Evolutionary conservation across 192 early-diverging fungal species (phyloP).

Genomic region (Backusella tuberculispora): DNA sequence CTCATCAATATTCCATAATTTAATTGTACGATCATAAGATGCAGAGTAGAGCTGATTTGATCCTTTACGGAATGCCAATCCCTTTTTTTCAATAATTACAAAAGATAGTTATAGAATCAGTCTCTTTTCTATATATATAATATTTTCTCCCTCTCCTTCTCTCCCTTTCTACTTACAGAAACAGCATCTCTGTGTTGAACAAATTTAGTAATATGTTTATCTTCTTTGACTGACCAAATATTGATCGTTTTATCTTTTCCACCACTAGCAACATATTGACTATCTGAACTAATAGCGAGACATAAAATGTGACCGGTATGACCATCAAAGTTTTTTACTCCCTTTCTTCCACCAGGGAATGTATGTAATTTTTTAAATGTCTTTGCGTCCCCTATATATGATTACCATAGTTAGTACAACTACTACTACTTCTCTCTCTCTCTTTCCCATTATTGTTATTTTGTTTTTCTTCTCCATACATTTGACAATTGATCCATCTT

Average conservation of each 20-base stretch:
- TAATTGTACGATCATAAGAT: constrained; percentile 91
- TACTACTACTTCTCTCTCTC: background rate
- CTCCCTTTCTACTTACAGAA: constrained; percentile 50
- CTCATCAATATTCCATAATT: constrained; percentile 96
- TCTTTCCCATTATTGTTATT: too few species aligned
- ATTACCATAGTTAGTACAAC: background rate
- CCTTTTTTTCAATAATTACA: constrained; percentile 35
- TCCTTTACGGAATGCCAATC: constrained; percentile 84
- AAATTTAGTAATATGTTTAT: constrained; percentile 75
- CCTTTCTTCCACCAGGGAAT: constrained; percentile 79
- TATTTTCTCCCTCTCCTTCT: too few species aligned
- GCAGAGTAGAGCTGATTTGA: constrained; percentile 86
- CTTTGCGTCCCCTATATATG: constrained; percentile 61
- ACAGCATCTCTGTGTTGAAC: constrained; percentile 93
- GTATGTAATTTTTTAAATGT: constrained; percentile 69
- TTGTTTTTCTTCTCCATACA: constrained; percentile 46
- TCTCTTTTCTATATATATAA: too few species aligned
- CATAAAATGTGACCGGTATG: constrained; percentile 79
- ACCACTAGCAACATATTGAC: constrained; percentile 77
- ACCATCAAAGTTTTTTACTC: constrained; percentile 60
- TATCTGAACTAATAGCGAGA: constrained; percentile 70
- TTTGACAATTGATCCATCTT: constrained; percentile 93
- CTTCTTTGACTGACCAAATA: constrained; percentile 85
- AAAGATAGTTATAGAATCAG: background rate
- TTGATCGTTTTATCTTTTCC: constrained; percentile 90